phyloP scores from a whole-genome alignment of 192 early-diverging fungal genomes.

The Umbelopsis sp. region DNA sequence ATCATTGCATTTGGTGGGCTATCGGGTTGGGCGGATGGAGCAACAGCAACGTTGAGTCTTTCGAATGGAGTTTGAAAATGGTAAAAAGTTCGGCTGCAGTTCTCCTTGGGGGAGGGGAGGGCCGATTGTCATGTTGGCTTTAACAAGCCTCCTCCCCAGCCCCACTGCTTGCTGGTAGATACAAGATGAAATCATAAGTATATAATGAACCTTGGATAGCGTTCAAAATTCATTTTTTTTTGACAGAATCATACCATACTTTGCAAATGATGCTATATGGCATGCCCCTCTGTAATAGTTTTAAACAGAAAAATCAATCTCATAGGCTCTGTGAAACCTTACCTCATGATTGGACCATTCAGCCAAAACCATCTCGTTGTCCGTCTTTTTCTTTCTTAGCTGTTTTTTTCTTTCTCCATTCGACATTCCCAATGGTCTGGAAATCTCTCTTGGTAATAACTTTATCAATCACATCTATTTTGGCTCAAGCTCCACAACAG shows the following conservation, averaged over 20 bases:
- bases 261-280: too few species aligned
- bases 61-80: conserved; percentile 4
- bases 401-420: not conserved
- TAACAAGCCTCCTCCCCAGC: not conserved
- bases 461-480: not conserved
- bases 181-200: too few species aligned
- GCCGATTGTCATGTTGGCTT: not conserved
- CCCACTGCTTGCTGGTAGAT: too few species aligned
- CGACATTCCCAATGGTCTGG: not conserved
- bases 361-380: too few species aligned
- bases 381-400: not conserved
- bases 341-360: not conserved
- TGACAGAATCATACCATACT: too few species aligned
- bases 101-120: not conserved
- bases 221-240: too few species aligned
- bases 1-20: conserved; percentile 13
- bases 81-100: not conserved
- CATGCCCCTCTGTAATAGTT: not conserved
- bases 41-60: not conserved
- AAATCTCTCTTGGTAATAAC: not conserved
- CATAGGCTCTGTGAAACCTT: not conserved
- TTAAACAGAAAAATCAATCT: not conserved
- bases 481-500: not conserved
- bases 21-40: not conserved
- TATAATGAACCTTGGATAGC: too few species aligned